These are phyloP conservation scores for Pholiota molesta DNA, from an alignment of 768 basidiomycete species.

Conservation along the genomic window DNA sequence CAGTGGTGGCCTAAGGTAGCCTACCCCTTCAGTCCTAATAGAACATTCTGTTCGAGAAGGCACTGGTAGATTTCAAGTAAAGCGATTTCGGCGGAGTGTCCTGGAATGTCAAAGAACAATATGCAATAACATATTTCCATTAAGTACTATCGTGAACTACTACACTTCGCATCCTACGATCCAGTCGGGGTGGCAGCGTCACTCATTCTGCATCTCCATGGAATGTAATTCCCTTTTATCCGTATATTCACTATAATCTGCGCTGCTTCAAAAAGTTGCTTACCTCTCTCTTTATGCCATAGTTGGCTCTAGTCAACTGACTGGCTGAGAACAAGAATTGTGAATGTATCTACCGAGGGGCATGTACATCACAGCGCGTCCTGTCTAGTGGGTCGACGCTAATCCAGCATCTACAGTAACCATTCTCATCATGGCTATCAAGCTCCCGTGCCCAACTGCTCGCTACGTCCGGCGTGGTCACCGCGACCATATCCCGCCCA, in stretches of 20 bases:
- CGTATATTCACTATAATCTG: neutral
- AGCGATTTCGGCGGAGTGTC: neutral
- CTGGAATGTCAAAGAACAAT: neutral
- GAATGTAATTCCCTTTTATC: neutral
- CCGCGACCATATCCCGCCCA: slow-evolving; percentile 25
- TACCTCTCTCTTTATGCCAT: neutral
- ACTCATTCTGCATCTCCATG: neutral
- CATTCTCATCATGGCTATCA: slow-evolving; percentile 3
- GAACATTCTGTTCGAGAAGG: neutral
- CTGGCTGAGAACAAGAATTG: neutral
- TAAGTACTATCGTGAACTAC: neutral
- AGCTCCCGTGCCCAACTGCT: slow-evolving; percentile 19
- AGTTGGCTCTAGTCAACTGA: neutral
- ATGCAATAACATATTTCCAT: neutral
- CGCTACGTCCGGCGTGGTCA: slow-evolving; percentile 21
- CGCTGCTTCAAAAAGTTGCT: neutral
- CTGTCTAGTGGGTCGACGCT: neutral
- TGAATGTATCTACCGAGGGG: neutral
- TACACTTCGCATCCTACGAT: neutral
- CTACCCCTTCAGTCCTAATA: neutral
- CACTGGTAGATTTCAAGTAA: neutral
- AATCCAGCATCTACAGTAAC: neutral
- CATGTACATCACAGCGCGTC: neutral
- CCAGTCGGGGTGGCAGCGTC: neutral
- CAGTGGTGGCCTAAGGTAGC: neutral